A percentile compares a stretch with the other conserved stretches of the same genome.
Evolutionary conservation across 1,139 yeast species (phyloP).

Genomic region (Tardiomyces digboiensis): DNA sequence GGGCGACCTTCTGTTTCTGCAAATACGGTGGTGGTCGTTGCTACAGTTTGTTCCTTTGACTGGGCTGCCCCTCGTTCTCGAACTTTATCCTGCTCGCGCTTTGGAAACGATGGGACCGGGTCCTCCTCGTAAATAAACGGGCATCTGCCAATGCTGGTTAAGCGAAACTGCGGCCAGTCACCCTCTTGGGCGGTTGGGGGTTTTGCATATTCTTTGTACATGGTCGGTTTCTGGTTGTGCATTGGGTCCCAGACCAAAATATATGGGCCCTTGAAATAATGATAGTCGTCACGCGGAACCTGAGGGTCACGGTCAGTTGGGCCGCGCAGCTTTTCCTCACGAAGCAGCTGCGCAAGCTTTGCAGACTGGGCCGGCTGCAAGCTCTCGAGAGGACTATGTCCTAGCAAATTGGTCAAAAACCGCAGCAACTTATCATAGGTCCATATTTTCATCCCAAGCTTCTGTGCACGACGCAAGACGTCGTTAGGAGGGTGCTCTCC

Average conservation of each 20-base stretch:
- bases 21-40: no score
- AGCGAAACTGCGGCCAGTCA: slow-evolving; percentile 40
- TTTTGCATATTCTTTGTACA: slow-evolving; percentile 67
- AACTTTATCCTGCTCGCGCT: no score
- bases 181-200: slow-evolving; percentile 28
- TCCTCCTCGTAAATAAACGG: slow-evolving; percentile 53
- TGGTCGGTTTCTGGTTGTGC: slow-evolving; percentile 73
- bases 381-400: slow-evolving; percentile 16
- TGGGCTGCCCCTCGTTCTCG: no score
- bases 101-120: no score
- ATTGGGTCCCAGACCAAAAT: slow-evolving; percentile 74
- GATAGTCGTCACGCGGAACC: slow-evolving; percentile 76
- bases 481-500: slow-evolving; percentile 42
- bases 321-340: slow-evolving; percentile 79
- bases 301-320: slow-evolving; percentile 85
- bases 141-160: slow-evolving; percentile 41
- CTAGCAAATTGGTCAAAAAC: slow-evolving; percentile 66
- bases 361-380: slow-evolving; percentile 7
- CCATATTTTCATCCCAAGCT: slow-evolving; percentile 72
- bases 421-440: slow-evolving; percentile 76
- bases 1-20: no score
- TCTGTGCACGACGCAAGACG: slow-evolving; percentile 54
- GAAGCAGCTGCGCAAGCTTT: slow-evolving; percentile 53
- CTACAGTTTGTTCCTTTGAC: no score
- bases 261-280: slow-evolving; percentile 70